Evolutionary conservation across 441 rosid genomes (phyloP).

Genomic region (Arabidopsis hybrid): DNA sequence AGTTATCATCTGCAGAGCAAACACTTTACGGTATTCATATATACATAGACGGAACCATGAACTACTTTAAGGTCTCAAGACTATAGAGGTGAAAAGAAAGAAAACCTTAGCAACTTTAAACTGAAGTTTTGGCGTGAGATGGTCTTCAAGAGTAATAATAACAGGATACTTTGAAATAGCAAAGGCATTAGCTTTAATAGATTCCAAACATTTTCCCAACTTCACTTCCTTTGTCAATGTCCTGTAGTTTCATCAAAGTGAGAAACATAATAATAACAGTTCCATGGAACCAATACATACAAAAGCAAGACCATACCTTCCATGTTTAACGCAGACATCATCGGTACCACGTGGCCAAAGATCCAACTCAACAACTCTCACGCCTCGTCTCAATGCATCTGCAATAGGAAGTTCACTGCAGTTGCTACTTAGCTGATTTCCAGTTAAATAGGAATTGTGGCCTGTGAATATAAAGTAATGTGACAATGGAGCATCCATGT

Average conservation of each 20-base stretch:
- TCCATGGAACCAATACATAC: not conserved
- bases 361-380: constrained; percentile 75
- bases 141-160: constrained; percentile 76
- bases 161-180: constrained; percentile 64
- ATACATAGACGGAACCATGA: not conserved
- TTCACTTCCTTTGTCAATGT: constrained; percentile 62
- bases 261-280: constrained; percentile 17
- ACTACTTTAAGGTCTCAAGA: not conserved
- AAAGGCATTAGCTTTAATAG: constrained; percentile 66
- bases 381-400: constrained; percentile 63
- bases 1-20: constrained; percentile 57
- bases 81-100: constrained; percentile 2
- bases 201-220: constrained; percentile 60
- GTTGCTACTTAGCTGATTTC: constrained; percentile 76
- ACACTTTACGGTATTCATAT: not conserved
- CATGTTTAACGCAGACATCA: constrained; percentile 69
- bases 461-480: constrained; percentile 75
- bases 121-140: constrained; percentile 68
- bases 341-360: constrained; percentile 64
- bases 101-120: constrained; percentile 64
- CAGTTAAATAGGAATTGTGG: constrained; percentile 75
- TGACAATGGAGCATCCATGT: constrained; percentile 70
- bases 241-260: constrained; percentile 45
- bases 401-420: constrained; percentile 73
- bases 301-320: constrained; percentile 53